Conservation (phyloP, 768 basidiomycete species). For the Lentinula boryana region DNA sequence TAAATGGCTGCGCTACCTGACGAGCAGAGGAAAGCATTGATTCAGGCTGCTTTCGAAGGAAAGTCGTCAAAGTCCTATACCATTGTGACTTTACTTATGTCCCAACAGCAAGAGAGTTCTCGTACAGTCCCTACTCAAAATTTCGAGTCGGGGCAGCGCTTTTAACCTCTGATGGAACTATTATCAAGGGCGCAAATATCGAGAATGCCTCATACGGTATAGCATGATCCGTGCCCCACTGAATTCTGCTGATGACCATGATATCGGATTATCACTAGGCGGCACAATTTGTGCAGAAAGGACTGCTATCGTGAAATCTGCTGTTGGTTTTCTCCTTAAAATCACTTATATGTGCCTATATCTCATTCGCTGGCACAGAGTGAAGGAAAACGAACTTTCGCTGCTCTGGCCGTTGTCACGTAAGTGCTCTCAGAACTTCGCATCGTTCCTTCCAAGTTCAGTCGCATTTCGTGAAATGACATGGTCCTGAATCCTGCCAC, state of each 20-base stretch:
- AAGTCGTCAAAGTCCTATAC: slow-evolving; percentile 5
- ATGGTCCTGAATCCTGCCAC: not conserved
- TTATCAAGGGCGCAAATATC: slow-evolving; percentile 85
- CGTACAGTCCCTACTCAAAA: slow-evolving; percentile 84
- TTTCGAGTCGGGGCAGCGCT: slow-evolving; percentile 92
- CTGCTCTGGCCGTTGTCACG: slow-evolving; percentile 78
- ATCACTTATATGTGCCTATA: not conserved
- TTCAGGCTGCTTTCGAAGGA: slow-evolving; percentile 59
- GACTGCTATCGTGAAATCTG: slow-evolving; percentile 92
- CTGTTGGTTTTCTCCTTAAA: slow-evolving; percentile 43
- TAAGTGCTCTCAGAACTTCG: slow-evolving; percentile 20
- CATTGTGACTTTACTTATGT: not conserved
- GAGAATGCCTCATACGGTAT: slow-evolving; percentile 92
- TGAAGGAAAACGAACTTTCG: slow-evolving; percentile 66
- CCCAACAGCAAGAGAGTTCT: slow-evolving; percentile 53
- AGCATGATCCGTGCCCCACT: not conserved
- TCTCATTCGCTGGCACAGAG: slow-evolving; percentile 43
- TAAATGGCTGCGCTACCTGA: too few relatives aligned
- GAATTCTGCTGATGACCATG: not conserved
- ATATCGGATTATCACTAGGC: slow-evolving; percentile 39
- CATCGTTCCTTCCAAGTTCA: slow-evolving; percentile 17
- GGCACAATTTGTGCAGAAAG: slow-evolving; percentile 92
- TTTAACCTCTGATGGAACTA: slow-evolving; percentile 57
- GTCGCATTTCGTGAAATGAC: not conserved
- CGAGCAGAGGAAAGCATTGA: slow-evolving; percentile 36